A percentile compares a stretch with the other conserved stretches of the same genome.
These are phyloP conservation scores for Jaenimonas drosophilae DNA, from an alignment of 208 protist genomes.

Conservation along the genomic window DNA sequence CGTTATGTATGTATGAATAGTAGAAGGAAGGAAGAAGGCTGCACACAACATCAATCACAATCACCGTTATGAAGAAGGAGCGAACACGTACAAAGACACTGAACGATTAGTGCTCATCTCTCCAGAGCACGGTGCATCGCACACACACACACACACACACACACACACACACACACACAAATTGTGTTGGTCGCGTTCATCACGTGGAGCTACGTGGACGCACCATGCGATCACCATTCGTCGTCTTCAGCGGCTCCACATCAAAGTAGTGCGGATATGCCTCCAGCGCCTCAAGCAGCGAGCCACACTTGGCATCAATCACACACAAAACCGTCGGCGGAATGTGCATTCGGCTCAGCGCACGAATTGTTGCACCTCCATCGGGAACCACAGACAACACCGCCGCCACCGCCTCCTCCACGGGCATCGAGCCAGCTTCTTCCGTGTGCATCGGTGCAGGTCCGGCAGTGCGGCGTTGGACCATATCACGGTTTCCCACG, in stretches of 20 bases:
- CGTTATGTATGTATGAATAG: too few species aligned
- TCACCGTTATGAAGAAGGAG: too few species aligned
- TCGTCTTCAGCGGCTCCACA: slow-evolving; percentile 5
- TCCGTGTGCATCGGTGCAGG: slow-evolving; percentile 3
- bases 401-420: slow-evolving; percentile 66
- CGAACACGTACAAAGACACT: too few species aligned
- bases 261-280: slow-evolving; percentile 75
- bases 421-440: slow-evolving; percentile 16
- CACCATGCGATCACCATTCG: too few species aligned
- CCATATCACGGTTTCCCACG: slow-evolving; percentile 16
- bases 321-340: slow-evolving; percentile 14
- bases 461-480: not conserved
- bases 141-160: too few species aligned
- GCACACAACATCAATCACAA: too few species aligned
- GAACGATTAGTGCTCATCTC: too few species aligned
- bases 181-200: too few species aligned
- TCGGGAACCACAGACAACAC: slow-evolving; percentile 47
- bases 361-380: slow-evolving; percentile 40
- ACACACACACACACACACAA: too few species aligned
- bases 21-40: too few species aligned
- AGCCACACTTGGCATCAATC: slow-evolving; percentile 49
- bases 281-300: slow-evolving; percentile 18
- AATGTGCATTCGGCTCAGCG: slow-evolving; percentile 35
- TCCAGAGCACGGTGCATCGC: too few species aligned
- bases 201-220: too few species aligned